Evolutionary conservation across 2,329 filamentous ascomycete species (phyloP).

Genomic region (Ascomycota sp.): DNA sequence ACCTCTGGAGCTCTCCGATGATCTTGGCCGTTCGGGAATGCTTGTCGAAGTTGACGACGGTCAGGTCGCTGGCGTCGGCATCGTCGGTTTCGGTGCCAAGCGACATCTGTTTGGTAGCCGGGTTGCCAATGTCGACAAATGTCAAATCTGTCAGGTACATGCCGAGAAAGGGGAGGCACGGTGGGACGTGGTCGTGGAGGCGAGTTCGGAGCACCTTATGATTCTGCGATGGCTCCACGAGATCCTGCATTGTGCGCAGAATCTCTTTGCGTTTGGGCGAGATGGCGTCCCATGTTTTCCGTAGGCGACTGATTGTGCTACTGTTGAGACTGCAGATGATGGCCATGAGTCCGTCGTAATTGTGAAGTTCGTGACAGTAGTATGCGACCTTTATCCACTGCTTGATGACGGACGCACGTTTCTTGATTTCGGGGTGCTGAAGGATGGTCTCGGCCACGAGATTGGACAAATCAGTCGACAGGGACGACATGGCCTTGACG

Average conservation of each 20-base stretch:
- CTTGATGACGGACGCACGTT: conserved; percentile 76
- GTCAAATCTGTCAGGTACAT: conserved; percentile 94
- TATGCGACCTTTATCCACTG: conserved; percentile 94
- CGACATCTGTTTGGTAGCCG: conserved; percentile 54
- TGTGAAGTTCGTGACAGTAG: conserved; percentile 73
- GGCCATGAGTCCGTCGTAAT: conserved; percentile 93
- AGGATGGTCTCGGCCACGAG: conserved; percentile 86
- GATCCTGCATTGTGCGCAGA: conserved; percentile 58
- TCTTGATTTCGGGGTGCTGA: conserved; percentile 75
- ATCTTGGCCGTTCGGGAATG: conserved; percentile 87
- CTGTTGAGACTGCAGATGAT: conserved; percentile 89
- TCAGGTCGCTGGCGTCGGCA: conserved; percentile 43
- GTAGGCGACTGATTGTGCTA: conserved; percentile 72
- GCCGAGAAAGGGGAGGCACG: conserved; percentile 86
- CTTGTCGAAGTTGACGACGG: conserved; percentile 95
- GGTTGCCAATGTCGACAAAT: conserved; percentile 89
- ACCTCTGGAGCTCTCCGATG: conserved; percentile 85
- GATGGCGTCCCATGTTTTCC: conserved; percentile 79
- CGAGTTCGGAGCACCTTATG: conserved; percentile 69
- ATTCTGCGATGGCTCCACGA: conserved; percentile 81
- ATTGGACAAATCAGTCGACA: conserved; percentile 85
- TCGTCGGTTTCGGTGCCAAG: conserved; percentile 28
- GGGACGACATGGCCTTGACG: conserved; percentile 78
- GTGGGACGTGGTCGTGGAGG: conserved; percentile 69
- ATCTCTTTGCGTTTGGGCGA: conserved; percentile 65